These are phyloP conservation scores for Globisporangium lucens DNA, from an alignment of 352 stramenopile species.

Conservation along the genomic window DNA sequence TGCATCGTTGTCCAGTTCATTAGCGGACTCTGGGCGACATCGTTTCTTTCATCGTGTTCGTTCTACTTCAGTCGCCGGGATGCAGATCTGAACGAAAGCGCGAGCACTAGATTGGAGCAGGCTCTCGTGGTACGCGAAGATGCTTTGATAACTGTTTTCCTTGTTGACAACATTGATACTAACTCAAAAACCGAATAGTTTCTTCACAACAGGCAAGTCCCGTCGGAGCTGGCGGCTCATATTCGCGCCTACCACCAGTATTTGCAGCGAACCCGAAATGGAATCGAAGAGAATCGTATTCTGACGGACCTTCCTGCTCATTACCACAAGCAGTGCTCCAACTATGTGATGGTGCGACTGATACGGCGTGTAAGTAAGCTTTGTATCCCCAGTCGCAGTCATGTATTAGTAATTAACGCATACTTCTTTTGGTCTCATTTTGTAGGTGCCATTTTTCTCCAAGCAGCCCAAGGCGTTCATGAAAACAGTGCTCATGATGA, in stretches of 20 bases:
- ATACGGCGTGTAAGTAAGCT: conserved; percentile 9
- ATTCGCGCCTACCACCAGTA: conserved; percentile 24
- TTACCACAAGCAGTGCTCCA: conserved; percentile 22
- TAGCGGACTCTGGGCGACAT: conserved; percentile 24
- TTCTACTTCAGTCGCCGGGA: conserved; percentile 27
- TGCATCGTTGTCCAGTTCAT: conserved; percentile 25
- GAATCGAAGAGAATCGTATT: conserved; percentile 21
- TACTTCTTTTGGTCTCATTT: neutral
- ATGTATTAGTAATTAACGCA: neutral
- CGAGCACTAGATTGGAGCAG: conserved; percentile 23
- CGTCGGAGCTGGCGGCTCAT: conserved; percentile 12
- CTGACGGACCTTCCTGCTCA: conserved; percentile 18
- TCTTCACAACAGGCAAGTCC: conserved; percentile 14
- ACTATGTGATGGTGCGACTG: conserved; percentile 19
- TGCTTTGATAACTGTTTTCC: neutral
- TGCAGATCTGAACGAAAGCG: conserved; percentile 15
- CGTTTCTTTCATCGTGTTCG: conserved; percentile 23
- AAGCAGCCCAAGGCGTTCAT: conserved; percentile 20
- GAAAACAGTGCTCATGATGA: conserved; percentile 12
- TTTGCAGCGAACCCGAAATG: conserved; percentile 24
- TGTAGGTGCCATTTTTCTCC: conserved; percentile 22
- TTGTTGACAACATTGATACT: neutral
- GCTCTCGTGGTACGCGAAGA: conserved; percentile 14
- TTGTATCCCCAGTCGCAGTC: neutral
- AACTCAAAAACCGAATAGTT: conserved; percentile 8